Base-by-base conservation (phyloP, 768 basidiomycete species). In the Pisolithus microcarpus region DNA sequence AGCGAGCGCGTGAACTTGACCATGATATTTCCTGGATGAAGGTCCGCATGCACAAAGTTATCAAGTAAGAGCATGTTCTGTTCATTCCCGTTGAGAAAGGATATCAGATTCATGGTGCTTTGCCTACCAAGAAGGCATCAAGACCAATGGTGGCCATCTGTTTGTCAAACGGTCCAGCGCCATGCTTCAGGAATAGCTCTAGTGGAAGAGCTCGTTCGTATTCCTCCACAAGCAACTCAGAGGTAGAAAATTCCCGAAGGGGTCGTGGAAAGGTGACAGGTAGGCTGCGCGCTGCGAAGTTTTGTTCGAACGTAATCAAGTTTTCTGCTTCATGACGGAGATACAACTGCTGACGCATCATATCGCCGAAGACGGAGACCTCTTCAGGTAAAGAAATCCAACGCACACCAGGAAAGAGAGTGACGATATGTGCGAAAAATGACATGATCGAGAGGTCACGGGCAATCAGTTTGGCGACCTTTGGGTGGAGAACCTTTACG, bases 1-100 rank as follows among this genome's bases (percentile, higher is more conserved):
- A 86, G 80, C 0, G 91, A 91, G 64, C 88, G 90, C 62, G 82
- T 85, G 72, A 98, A 98, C 65, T 95, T 96, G 73, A 99, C 82
- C 85, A 96, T 89, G 68, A 97, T 94, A 65, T 98, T 98, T 28
- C 95, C 95, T 3, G 90, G 87, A 65, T 91, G 90, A 19, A 91
- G 78, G 63, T 91, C 90, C 4, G 88, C 77, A 65, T 98, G 96
- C 9, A 95, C 92, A 68, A 96, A 99, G 68, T 99, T 98, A 68
- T 99, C 96, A 42, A 99, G 74, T 1, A 99, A 74, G 18, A 99
- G 81, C 96, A 99, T 99, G 70, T 97, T 92, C 91, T 97, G 59
- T 16, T 19, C 34, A 34, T 28, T 21, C 7, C n/a, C 18, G 34
- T 55, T 7, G 50, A 37, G 48, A 39, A 49, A 36, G 53, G 45